Evolutionary conservation across 2,329 filamentous ascomycete species (phyloP).

Genomic region (Drechslerella coelobrocha): DNA sequence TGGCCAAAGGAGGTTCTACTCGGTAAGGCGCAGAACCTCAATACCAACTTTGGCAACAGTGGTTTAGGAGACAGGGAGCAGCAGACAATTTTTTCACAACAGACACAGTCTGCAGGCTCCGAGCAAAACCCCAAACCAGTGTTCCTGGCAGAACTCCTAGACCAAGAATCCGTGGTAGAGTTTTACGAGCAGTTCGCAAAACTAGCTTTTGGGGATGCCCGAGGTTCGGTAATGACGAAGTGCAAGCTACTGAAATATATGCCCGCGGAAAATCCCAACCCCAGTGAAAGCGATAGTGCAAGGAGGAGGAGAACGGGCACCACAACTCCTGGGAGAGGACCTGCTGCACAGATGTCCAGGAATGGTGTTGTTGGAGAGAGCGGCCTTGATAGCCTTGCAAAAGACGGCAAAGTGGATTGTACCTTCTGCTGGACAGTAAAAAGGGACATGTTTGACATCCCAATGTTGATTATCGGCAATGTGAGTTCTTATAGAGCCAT

Average conservation of each 20-base stretch:
- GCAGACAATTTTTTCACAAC: conserved; percentile 63
- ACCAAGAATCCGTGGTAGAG: conserved; percentile 89
- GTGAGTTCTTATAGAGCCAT: conserved; percentile 65
- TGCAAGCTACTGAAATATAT: conserved; percentile 86
- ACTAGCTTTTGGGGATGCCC: conserved; percentile 87
- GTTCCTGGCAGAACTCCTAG: conserved; percentile 88
- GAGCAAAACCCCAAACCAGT: conserved; percentile 67
- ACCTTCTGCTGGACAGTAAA: conserved; percentile 98
- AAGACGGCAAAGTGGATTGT: conserved; percentile 90
- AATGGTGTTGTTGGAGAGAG: conserved; percentile 69
- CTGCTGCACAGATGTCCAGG: conserved; percentile 53
- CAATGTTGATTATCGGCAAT: conserved; percentile 98
- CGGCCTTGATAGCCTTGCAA: conserved; percentile 81
- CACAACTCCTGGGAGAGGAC: conserved; percentile 22
- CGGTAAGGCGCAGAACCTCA: conserved; percentile 84
- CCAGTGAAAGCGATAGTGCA: conserved; percentile 40
- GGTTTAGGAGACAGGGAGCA: conserved; percentile 60
- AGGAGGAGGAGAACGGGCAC: conserved; percentile 52
- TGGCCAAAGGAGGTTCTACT: conserved; percentile 91
- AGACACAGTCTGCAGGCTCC: conserved; percentile 62
- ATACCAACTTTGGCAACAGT: conserved; percentile 75
- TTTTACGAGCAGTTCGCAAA: conserved; percentile 97
- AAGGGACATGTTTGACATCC: conserved; percentile 95
- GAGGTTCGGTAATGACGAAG: conserved; percentile 80
- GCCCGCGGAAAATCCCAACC: conserved; percentile 22